Evolutionary conservation across 2,329 filamentous ascomycete species (phyloP), one percentile per base, ranked within the genome.

Genomic region (Zymoseptoria brevis): DNA sequence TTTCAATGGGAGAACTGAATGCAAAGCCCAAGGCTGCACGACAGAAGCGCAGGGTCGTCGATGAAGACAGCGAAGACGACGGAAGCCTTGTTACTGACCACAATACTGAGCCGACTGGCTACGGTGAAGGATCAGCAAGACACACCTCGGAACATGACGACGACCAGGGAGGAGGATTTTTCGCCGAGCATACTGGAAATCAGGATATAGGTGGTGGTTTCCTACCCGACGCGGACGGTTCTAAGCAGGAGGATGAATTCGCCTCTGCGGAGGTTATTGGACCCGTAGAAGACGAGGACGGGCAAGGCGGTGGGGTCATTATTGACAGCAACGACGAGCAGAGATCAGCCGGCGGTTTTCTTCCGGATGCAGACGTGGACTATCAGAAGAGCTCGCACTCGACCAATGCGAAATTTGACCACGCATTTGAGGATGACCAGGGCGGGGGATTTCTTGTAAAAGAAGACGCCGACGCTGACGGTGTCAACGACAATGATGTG

Each of bases 31-130:
- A 45, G 6, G 35, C 35, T 45, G 35, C 58, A 11, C 58, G 55
- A 29, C 53, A 57, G 45, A 58, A 55, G 52, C 56, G 57, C 45
- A 64, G 54, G 30, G 19, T 35, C 11, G 16, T 57, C 13, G 56
- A 57, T 51, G 66, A 60, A 4, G 57, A 66, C 13, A 62, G 53
- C 50, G 62, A 64, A 1, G 63, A 67, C 0, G 64, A 66, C n/a
- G 58, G 56, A 9, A 51, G 45, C 4, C 30, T 56, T 21, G 29
- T 62, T 48, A 50, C 52, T 19, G 60, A 63, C 2, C 72, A 75
- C 26, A 70, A 72, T 22, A 69, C 69, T 19, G 69, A 76, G 75
- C 51, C 51, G 35, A 45, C 35, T 45, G 5, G 16, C 13, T 7
- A 45, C 13, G 13, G 35, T 16, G 35, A 16, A 16, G 7, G 13